Conservation (phyloP, 768 basidiomycete genomes). For the Hygrocybe punicea region DNA sequence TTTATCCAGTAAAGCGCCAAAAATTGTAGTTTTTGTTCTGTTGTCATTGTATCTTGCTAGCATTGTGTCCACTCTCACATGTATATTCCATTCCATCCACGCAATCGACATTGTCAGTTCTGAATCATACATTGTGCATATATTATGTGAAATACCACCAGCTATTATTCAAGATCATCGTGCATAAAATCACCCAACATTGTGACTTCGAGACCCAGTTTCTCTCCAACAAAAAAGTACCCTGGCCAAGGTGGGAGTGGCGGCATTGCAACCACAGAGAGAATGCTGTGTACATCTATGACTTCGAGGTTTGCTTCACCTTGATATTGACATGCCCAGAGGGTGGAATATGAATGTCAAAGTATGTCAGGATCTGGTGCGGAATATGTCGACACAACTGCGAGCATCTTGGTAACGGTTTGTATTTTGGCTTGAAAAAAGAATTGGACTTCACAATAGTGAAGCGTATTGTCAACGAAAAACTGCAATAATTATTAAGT, state of each 20-base stretch:
- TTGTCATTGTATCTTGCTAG: too few relatives aligned
- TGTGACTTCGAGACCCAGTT: conserved; percentile 28
- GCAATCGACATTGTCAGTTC: neutral
- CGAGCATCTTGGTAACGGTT: conserved; percentile 6
- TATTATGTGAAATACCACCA: too few relatives aligned
- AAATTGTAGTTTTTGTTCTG: neutral
- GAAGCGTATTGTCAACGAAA: neutral
- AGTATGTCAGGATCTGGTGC: conserved; percentile 2
- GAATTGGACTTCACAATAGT: neutral
- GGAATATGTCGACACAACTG: conserved; percentile 9
- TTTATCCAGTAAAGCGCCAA: neutral
- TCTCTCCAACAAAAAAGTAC: conserved; percentile 46
- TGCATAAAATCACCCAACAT: too few relatives aligned
- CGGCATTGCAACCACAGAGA: conserved; percentile 24
- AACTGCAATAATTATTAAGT: neutral
- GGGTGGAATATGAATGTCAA: conserved; percentile 4
- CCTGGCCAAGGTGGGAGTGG: conserved; percentile 23
- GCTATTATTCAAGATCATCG: too few relatives aligned
- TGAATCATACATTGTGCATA: too few relatives aligned
- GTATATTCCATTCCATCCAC: too few relatives aligned
- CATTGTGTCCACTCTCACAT: too few relatives aligned
- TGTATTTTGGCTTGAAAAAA: conserved; percentile 5
- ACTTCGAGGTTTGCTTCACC: conserved; percentile 8
- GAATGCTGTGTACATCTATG: conserved; percentile 13
- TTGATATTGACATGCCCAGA: conserved; percentile 12